Percentiles rank a stretch among this genome's conserved stretches.
Evolutionary conservation across 768 basidiomycete species (phyloP).

Genomic region (Auriscalpium microsporum): DNA sequence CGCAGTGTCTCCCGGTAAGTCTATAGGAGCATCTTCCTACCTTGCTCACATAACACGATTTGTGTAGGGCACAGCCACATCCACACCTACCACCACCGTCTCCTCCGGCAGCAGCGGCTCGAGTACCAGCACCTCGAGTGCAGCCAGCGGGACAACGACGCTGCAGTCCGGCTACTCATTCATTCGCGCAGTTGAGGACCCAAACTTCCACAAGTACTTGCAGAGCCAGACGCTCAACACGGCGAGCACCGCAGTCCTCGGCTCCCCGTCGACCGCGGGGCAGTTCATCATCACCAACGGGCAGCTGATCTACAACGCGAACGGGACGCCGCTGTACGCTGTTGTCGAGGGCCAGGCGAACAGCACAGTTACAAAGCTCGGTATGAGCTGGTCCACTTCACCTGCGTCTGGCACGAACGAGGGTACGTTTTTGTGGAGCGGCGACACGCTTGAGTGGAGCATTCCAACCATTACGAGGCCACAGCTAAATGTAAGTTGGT

Average conservation of each 20-base stretch:
- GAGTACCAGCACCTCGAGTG: slow-evolving; percentile 17
- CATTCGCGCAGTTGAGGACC: slow-evolving; percentile 48
- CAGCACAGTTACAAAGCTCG: slow-evolving; percentile 39
- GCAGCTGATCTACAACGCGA: slow-evolving; percentile 43
- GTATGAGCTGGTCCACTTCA: slow-evolving; percentile 39
- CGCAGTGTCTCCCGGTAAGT: slow-evolving; percentile 41
- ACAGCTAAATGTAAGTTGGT: slow-evolving; percentile 38
- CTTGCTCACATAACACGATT: no score
- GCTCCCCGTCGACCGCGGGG: slow-evolving; percentile 39
- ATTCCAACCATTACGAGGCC: slow-evolving; percentile 40
- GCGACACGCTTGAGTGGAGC: slow-evolving; percentile 54
- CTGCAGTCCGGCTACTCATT: slow-evolving; percentile 43
- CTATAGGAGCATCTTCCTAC: no score
- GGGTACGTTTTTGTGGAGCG: slow-evolving; percentile 42
- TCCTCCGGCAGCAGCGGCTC: slow-evolving; percentile 14
- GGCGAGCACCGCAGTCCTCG: slow-evolving; percentile 42
- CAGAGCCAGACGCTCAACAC: slow-evolving; percentile 38
- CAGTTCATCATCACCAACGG: slow-evolving; percentile 50
- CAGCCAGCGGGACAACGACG: slow-evolving; percentile 28
- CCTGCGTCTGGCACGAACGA: slow-evolving; percentile 37
- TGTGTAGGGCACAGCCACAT: slow-evolving; percentile 16
- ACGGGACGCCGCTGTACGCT: slow-evolving; percentile 38
- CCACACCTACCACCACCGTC: slow-evolving; percentile 11
- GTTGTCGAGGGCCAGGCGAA: slow-evolving; percentile 38
- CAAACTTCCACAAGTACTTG: slow-evolving; percentile 57